A percentile compares a stretch with the other conserved stretches of the same genome.
phyloP scores from a whole-genome alignment of 1,284 basidiomycete species.

The Melampsora occidentalis region DNA sequence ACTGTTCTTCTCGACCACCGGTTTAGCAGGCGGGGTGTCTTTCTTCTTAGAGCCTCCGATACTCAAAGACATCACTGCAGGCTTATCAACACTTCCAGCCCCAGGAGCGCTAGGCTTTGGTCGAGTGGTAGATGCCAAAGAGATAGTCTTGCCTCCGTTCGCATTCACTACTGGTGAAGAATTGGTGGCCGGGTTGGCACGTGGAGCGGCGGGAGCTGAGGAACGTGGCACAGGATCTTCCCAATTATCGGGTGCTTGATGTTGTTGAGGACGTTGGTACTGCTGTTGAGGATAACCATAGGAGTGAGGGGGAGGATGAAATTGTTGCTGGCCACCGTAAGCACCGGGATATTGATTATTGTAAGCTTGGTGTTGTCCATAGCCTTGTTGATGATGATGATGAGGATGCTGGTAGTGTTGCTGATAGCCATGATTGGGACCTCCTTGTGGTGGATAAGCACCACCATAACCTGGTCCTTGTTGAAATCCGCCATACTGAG shows the following conservation, averaged over 20 bases:
- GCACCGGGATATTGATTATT: slow-evolving; percentile 10
- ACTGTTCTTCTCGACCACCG: not conserved
- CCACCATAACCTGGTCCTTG: slow-evolving; percentile 16
- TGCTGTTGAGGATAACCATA: slow-evolving; percentile 20
- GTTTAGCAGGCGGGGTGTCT: not conserved
- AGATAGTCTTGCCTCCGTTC: slow-evolving; percentile 34
- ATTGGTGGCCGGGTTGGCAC: not conserved
- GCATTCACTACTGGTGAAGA: not conserved
- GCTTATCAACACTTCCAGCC: slow-evolving; percentile 35
- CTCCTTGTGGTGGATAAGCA: slow-evolving; percentile 26
- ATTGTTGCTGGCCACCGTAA: not conserved
- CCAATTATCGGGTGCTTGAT: slow-evolving; percentile 41
- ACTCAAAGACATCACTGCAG: slow-evolving; percentile 35
- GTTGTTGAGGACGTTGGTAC: slow-evolving; percentile 14
- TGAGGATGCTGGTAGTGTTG: slow-evolving; percentile 24
- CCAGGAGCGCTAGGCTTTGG: slow-evolving; percentile 16
- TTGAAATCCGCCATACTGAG: slow-evolving; percentile 19
- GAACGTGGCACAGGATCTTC: slow-evolving; percentile 25
- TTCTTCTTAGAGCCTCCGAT: slow-evolving; percentile 32
- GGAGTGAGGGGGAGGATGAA: slow-evolving; percentile 8
- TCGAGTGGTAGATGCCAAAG: slow-evolving; percentile 34
- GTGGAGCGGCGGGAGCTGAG: slow-evolving; percentile 1
- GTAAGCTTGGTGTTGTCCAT: slow-evolving; percentile 23
- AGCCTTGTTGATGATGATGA: slow-evolving; percentile 31
- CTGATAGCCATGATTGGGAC: not conserved